Base-by-base conservation (phyloP, 805 yeast species). In the Maudiozyma barnettii region DNA sequence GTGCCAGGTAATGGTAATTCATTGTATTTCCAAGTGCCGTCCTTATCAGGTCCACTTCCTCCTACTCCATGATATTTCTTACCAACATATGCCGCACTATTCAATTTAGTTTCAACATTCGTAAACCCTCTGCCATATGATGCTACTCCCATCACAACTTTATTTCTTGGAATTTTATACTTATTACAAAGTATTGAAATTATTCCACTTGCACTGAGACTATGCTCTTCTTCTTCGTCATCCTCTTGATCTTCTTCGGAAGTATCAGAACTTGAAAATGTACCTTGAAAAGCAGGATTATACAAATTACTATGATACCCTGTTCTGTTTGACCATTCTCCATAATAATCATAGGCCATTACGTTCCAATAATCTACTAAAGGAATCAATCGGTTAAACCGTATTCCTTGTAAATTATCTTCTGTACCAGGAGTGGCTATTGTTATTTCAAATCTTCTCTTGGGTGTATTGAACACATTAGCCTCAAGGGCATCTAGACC, bases 261-360 rank as follows among this genome's bases (percentile, higher is more conserved):
- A 26, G 30, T 26, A 26, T 26, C 30, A 26, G 30, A 26, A 26
- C 30, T 12, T 26, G 30, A 26, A 26, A 9, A 26, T 26, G 8
- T 12, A 26, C 10, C 30, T 26, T 26, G 30, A 26, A 16, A 33
- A 33, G 18, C 18, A 3, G 36, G 50, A 12, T 52, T 56, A 38
- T 55, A 77, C 51, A 88, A 58, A 63, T 88, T 87, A 3, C 93
- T 78, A 50, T 87, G 96, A 58, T 77, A 83, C 1, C 75, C 82
- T 0, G 82, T 76, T 2, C 42, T 52, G 0, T 62, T 56, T 1
- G 86, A 79, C 95, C 95, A 87, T 8, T 76, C 70, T 0, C 97
- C 98, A 1, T 81, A 67, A 55, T 81, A 84, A 62, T 93, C 98
- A 63, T 93, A 91, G 18, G 93, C 79, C 98, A 91, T 91, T 49